Percentiles rank a stretch among this genome's conserved stretches.
These are phyloP conservation scores for Rosa rugosa DNA, from an alignment of 306 rosid species.

Conservation along the genomic window DNA sequence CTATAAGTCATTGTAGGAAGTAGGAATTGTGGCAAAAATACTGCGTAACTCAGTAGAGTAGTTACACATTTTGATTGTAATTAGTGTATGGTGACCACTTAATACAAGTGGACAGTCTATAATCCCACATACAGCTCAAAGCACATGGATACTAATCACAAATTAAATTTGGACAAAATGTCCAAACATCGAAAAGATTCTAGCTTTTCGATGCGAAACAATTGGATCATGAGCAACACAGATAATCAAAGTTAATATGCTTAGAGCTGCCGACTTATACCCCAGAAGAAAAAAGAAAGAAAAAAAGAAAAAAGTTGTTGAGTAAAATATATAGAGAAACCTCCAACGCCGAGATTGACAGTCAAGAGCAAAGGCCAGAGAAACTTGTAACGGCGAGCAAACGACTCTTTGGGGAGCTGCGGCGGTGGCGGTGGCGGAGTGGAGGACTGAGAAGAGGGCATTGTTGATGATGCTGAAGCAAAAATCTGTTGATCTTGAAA, in stretches of 20 bases:
- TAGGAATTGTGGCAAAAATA: too few species aligned
- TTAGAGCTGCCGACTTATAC: too few species aligned
- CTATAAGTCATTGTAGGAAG: background rate
- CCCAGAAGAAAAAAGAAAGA: too few species aligned
- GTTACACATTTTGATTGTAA: background rate
- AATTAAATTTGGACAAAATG: too few species aligned
- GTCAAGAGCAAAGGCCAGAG: conserved; percentile 83
- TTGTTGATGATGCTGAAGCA: conserved; percentile 37
- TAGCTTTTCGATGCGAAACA: background rate
- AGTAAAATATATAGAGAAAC: conserved; percentile 25
- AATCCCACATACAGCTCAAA: too few species aligned
- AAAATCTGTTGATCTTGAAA: conserved; percentile 43
- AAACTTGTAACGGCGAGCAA: conserved; percentile 74
- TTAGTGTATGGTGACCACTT: background rate
- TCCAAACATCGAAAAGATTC: too few species aligned
- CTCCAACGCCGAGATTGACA: conserved; percentile 85
- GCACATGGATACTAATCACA: too few species aligned
- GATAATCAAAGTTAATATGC: background rate
- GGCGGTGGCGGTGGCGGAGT: conserved; percentile 22
- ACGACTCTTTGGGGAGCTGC: conserved; percentile 59
- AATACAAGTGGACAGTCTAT: too few species aligned
- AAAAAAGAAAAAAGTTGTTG: too few species aligned
- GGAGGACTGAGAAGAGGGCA: conserved; percentile 38
- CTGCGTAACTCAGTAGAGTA: background rate
- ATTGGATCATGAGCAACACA: background rate